Evolutionary conservation across 2,329 filamentous ascomycete genomes (phyloP), one percentile per base, ranked within the genome.

Genomic region (Phialemonium atrogriseum): DNA sequence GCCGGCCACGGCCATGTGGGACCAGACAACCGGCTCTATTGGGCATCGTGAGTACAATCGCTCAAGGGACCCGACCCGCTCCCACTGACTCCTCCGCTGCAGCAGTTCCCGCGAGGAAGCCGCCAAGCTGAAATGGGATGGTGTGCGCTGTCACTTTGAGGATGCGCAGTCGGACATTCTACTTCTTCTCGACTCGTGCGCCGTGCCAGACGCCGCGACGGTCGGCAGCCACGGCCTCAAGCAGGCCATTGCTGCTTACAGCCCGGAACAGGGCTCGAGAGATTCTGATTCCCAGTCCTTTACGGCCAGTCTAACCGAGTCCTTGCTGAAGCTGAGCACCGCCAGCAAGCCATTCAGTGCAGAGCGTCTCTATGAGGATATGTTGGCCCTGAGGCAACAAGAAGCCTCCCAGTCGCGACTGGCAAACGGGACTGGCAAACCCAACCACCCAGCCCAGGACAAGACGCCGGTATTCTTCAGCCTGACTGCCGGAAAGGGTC

Each of bases 131-230:
- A 77, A 71, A 44, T 80, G 76, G 75, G 67, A 70, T 41, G 70
- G 70, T n/a, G 63, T 80, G 2, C 68, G 72, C 34, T 76, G 68
- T 46, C 54, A 78, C 11, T 66, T 80, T 30, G 74, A 80, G 40
- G 73, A 80, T 48, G 67, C 71, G 2, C 68, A 70, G 38, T 76
- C 73, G 4, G 76, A 80, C 48, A 72, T 80, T 21, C 60, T 80
- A 10, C 55, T 80, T 5, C 54, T 80, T 10, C 60, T 80, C 16
- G 76, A 80, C 49, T 72, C 70, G n/a, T 77, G 73, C 45, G 65
- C 69, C 9, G 50, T 68, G n/a, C 61, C 64, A 18, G 69, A 78
- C 38, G 57, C 60, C 9, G 56, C 66, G 2, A 52, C 63, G 30
- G 57, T 64, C 5, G 67, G 69, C 15, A 69, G 65, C 36, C 64